Evolutionary conservation across 2,329 filamentous ascomycete species (phyloP).

Genomic region (Diaporthe australafricana): DNA sequence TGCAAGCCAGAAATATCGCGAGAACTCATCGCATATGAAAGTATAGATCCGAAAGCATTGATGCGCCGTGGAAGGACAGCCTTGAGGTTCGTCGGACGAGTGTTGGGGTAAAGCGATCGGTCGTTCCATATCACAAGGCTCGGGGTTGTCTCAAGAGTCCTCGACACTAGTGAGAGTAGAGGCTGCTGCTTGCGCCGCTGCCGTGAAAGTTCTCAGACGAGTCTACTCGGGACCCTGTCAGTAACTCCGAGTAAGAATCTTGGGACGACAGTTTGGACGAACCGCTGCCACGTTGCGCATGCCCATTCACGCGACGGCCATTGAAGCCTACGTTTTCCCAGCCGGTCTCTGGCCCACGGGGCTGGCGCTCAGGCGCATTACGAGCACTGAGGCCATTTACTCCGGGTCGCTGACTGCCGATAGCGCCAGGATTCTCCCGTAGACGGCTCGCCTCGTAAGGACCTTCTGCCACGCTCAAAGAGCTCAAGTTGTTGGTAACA

Average conservation of each 20-base stretch:
- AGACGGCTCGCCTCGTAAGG: slow-evolving; percentile 59
- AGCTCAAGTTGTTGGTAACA: slow-evolving; percentile 58
- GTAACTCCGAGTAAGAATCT: slow-evolving; percentile 36
- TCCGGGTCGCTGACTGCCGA: slow-evolving; percentile 72
- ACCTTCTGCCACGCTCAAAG: slow-evolving; percentile 60
- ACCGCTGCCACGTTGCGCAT: slow-evolving; percentile 72
- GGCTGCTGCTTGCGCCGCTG: slow-evolving; percentile 35
- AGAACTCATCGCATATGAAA: slow-evolving; percentile 26
- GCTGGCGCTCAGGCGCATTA: slow-evolving; percentile 69
- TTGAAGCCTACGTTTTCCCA: slow-evolving; percentile 70
- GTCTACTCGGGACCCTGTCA: slow-evolving; percentile 38
- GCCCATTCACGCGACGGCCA: slow-evolving; percentile 67
- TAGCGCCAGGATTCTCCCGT: slow-evolving; percentile 68
- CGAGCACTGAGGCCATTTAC: slow-evolving; percentile 57
- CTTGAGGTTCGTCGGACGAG: slow-evolving; percentile 29
- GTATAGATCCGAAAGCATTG: slow-evolving; percentile 25
- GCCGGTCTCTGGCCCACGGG: slow-evolving; percentile 67
- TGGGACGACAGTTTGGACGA: slow-evolving; percentile 37
- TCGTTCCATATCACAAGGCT: slow-evolving; percentile 25
- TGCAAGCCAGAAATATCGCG: slow-evolving; percentile 22
- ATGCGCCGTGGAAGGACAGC: slow-evolving; percentile 31
- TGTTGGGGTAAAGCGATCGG: slow-evolving; percentile 14
- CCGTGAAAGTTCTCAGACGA: slow-evolving; percentile 38
- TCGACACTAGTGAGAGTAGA: slow-evolving; percentile 36
- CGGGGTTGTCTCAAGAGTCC: slow-evolving; percentile 3